Conservation (phyloP, 805 yeast genomes). For the Torulaspora microellipsoides region DNA sequence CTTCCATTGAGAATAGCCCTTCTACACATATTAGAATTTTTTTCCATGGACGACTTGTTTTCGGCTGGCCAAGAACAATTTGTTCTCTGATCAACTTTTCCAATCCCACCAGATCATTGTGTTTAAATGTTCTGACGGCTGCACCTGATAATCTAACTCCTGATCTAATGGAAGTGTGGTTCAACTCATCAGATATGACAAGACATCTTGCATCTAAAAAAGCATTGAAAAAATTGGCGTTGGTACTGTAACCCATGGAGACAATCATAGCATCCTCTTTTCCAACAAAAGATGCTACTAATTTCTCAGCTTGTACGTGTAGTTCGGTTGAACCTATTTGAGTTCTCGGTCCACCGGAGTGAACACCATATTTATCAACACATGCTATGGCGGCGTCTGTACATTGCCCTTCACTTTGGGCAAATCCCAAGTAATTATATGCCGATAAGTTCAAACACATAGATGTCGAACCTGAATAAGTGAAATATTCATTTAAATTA, state of each 20-base stretch:
- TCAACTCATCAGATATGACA: slow-evolving; percentile 88
- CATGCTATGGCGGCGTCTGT: slow-evolving; percentile 68
- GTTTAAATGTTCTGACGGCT: slow-evolving; percentile 84
- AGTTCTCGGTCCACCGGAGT: slow-evolving; percentile 73
- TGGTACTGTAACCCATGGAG: slow-evolving; percentile 95
- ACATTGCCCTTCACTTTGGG: slow-evolving; percentile 89
- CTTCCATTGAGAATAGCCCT: slow-evolving; percentile 91
- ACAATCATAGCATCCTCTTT: slow-evolving; percentile 83
- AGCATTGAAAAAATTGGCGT: slow-evolving; percentile 80
- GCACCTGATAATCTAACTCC: slow-evolving; percentile 94
- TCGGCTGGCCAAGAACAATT: slow-evolving; percentile 91
- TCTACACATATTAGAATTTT: slow-evolving; percentile 82
- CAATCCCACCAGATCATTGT: slow-evolving; percentile 78
- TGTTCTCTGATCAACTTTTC: slow-evolving; percentile 77
- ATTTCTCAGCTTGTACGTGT: slow-evolving; percentile 67
- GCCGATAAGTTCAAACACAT: slow-evolving; percentile 83
- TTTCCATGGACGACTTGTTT: slow-evolving; percentile 94
- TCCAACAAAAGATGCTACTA: slow-evolving; percentile 82
- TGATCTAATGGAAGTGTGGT: slow-evolving; percentile 92
- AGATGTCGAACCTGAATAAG: slow-evolving; percentile 69
- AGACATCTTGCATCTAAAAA: slow-evolving; percentile 83
- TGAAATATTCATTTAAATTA: slow-evolving; percentile 59
- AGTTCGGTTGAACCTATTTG: slow-evolving; percentile 71
- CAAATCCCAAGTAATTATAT: slow-evolving; percentile 94
- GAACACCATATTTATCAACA: slow-evolving; percentile 67